phyloP scores from a whole-genome alignment of 2,329 filamentous ascomycete species.

The Ophiognomonia clavigignenti-juglandacearum region DNA sequence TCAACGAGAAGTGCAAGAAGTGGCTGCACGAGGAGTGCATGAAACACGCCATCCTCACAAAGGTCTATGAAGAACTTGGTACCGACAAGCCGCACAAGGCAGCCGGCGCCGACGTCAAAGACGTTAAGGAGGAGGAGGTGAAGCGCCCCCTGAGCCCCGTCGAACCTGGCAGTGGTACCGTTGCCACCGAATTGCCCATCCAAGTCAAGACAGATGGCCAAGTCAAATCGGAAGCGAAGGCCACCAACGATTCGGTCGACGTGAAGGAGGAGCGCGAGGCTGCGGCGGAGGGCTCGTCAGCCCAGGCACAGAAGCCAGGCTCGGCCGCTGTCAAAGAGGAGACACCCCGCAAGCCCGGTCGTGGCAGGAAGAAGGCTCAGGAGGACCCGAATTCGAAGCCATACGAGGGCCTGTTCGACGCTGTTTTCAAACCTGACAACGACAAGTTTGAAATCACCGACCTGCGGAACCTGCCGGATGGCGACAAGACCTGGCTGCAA shows the following conservation, averaged over 20 bases:
- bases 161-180: slow-evolving; percentile 42
- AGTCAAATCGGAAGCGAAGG: slow-evolving; percentile 27
- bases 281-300: slow-evolving; percentile 14
- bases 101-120: slow-evolving; percentile 25
- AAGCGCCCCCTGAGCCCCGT: slow-evolving; percentile 47
- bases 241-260: slow-evolving; percentile 28
- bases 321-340: slow-evolving; percentile 18
- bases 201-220: slow-evolving; percentile 45
- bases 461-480: slow-evolving; percentile 42
- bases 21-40: slow-evolving; percentile 64
- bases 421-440: slow-evolving; percentile 40
- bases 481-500: slow-evolving; percentile 50
- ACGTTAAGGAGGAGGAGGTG: slow-evolving; percentile 31
- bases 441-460: slow-evolving; percentile 48
- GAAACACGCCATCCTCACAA: slow-evolving; percentile 47
- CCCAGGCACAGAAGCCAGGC: slow-evolving; percentile 16
- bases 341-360: slow-evolving; percentile 19
- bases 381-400: slow-evolving; percentile 34
- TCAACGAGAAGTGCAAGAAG: slow-evolving; percentile 46
- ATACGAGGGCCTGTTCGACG: slow-evolving; percentile 49
- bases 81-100: slow-evolving; percentile 43
- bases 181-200: slow-evolving; percentile 45
- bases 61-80: slow-evolving; percentile 46
- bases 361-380: slow-evolving; percentile 31
- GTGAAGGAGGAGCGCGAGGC: slow-evolving; percentile 28